Conservation (phyloP, 768 basidiomycete genomes). For the Leucosporidium creatinivorum region DNA sequence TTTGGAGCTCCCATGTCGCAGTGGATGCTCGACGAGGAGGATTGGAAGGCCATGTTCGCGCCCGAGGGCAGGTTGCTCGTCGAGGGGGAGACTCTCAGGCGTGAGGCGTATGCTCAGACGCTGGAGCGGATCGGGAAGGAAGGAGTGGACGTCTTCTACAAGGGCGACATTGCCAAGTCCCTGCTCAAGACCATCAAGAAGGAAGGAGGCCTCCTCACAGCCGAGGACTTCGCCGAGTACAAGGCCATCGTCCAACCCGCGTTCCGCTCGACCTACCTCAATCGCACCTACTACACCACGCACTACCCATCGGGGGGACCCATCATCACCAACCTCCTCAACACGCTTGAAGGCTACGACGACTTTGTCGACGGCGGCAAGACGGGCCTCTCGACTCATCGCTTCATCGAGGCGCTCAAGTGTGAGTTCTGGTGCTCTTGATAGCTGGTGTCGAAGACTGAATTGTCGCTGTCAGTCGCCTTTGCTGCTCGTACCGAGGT, state of each 20-base stretch:
- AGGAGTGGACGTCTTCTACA: slow-evolving; percentile 77
- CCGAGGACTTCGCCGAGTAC: slow-evolving; percentile 67
- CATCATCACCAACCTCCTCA: slow-evolving; percentile 85
- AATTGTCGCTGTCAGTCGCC: slow-evolving; percentile 46
- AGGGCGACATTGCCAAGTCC: slow-evolving; percentile 76
- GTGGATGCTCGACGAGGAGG: slow-evolving; percentile 59
- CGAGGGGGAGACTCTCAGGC: slow-evolving; percentile 65
- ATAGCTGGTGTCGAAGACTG: too few relatives aligned
- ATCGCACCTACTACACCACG: slow-evolving; percentile 72
- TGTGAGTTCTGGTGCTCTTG: slow-evolving; percentile 46
- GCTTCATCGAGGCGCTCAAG: slow-evolving; percentile 76
- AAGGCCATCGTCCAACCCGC: slow-evolving; percentile 62
- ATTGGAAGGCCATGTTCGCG: slow-evolving; percentile 79
- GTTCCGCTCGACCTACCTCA: slow-evolving; percentile 66
- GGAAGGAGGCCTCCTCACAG: slow-evolving; percentile 72
- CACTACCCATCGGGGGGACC: slow-evolving; percentile 78
- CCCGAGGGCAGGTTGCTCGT: slow-evolving; percentile 62
- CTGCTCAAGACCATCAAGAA: slow-evolving; percentile 61
- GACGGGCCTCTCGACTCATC: slow-evolving; percentile 64
- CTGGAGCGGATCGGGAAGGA: slow-evolving; percentile 63
- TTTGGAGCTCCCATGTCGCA: slow-evolving; percentile 23
- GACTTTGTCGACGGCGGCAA: slow-evolving; percentile 48
- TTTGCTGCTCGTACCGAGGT: slow-evolving; percentile 71
- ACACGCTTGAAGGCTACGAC: slow-evolving; percentile 69
- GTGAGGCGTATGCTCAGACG: slow-evolving; percentile 70